phyloP scores from a whole-genome alignment of 2,329 filamentous ascomycete genomes.

The Aspergillus tamarii region DNA sequence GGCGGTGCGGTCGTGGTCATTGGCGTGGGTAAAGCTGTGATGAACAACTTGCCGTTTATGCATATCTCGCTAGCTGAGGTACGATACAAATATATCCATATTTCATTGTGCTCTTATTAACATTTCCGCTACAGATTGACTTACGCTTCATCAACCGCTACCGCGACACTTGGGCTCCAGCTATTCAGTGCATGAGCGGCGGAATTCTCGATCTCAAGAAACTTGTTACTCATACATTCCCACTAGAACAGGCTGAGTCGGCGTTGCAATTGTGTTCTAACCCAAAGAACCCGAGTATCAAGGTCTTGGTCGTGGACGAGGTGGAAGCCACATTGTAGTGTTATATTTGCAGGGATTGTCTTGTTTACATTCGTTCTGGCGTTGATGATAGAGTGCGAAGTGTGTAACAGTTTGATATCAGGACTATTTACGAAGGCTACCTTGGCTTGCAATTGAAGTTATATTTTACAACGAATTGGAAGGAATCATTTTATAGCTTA shows the following conservation, averaged over 20 bases:
- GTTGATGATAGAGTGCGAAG: background rate
- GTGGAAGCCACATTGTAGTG: constrained; percentile 28
- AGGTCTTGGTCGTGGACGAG: constrained; percentile 63
- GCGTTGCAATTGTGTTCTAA: constrained; percentile 60
- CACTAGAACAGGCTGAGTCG: constrained; percentile 63
- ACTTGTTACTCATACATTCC: constrained; percentile 65
- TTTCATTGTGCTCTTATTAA: background rate
- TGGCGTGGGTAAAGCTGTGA: constrained; percentile 63
- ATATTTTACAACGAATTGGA: background rate
- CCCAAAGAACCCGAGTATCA: constrained; percentile 58
- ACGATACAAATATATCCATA: background rate
- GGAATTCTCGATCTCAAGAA: constrained; percentile 64
- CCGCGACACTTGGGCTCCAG: constrained; percentile 69
- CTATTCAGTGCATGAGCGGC: constrained; percentile 63
- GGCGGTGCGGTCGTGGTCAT: constrained; percentile 67
- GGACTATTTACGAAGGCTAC: background rate
- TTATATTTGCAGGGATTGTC: background rate
- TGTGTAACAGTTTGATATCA: background rate
- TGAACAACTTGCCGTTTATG: constrained; percentile 71
- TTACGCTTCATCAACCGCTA: constrained; percentile 73
- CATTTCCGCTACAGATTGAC: constrained; percentile 55
- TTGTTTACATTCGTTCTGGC: background rate
- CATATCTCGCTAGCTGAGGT: constrained; percentile 63
- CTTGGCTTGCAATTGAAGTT: background rate
- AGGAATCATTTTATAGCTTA: background rate